These are phyloP conservation scores for Echinosophora koreensis DNA, from an alignment of 306 rosid genomes.

Conservation along the genomic window DNA sequence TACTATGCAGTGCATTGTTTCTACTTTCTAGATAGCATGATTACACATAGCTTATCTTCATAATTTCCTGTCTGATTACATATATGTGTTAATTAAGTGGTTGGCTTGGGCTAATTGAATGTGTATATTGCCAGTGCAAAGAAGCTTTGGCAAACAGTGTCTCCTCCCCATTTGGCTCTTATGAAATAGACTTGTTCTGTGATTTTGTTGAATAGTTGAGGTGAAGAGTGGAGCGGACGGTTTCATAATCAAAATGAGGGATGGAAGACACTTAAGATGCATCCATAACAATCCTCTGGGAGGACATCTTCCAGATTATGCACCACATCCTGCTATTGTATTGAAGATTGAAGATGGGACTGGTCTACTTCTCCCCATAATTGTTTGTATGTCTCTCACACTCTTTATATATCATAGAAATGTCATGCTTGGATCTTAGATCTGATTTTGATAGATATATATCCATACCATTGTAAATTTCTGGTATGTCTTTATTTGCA, in stretches of 20 bases:
- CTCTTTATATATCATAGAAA: conserved; percentile 9
- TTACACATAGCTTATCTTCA: neutral
- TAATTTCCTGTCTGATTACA: neutral
- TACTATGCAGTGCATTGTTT: conserved; percentile 14
- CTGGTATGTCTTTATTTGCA: conserved; percentile 58
- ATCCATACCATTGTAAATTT: conserved; percentile 37
- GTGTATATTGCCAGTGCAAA: conserved; percentile 39
- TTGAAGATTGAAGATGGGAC: conserved; percentile 99
- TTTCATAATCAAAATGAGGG: conserved; percentile 96
- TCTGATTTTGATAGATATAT: conserved; percentile 29
- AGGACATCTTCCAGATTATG: conserved; percentile 93
- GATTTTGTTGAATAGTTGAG: conserved; percentile 73
- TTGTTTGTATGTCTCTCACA: conserved; percentile 81
- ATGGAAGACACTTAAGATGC: conserved; percentile 91
- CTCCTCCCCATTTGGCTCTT: conserved; percentile 35
- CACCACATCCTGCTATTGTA: conserved; percentile 98
- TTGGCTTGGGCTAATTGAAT: conserved; percentile 20
- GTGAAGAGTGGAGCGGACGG: conserved; percentile 98
- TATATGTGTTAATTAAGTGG: neutral
- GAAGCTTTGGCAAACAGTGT: conserved; percentile 39
- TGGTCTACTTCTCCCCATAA: conserved; percentile 95
- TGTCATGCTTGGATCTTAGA: conserved; percentile 15
- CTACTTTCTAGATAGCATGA: conserved; percentile 14
- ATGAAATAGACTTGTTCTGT: conserved; percentile 42
- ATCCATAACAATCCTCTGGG: conserved; percentile 96